Evolutionary conservation across 805 yeast genomes (phyloP), one percentile per base, ranked within the genome.

Genomic region (Ogataea methylovora): DNA sequence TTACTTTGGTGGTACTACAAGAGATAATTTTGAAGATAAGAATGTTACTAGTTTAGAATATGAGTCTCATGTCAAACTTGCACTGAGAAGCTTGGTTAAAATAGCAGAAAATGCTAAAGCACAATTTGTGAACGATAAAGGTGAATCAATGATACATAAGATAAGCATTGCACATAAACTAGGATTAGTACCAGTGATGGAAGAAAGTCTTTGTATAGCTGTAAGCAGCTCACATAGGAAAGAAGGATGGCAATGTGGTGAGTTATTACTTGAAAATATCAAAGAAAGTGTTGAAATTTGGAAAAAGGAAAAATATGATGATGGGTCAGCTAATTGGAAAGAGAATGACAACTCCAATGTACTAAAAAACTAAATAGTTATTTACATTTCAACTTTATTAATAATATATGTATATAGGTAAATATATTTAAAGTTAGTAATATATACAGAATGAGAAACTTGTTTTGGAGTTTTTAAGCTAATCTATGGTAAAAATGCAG

Each of bases 1-100:
- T 5, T 54, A 59, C 29, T 71, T 71, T 51, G 69, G 67, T 5
- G 78, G 78, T 1, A 67, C 67, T 9, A 71, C 78, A 7, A 51
- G 76, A 35, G 65, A 67, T 43, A 50, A 50, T 15, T 63, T 68
- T 43, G 65, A 60, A 15, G 61, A 59, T 12, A 64, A 65, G 33
- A 45, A 39, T 7, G 78, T 71, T 7, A 38, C 38, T 3, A 48
- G 56, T 13, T 49, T 71, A 14, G 44, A 61, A n/a, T 71, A 70
- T 41, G 76, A 71, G 35, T 65, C 73, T 1, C 70, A 70, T 35
- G 45, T 41, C 9, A 54, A 49, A n/a, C 46, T 69, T 28, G 75
- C 76, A 1, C 40, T 58, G 25, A 48, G 51, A 29, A 58, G 72
- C 1, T 42, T 71, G 29, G 14, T 33, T 0, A 38, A 36, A 5